A percentile compares a stretch with the other conserved stretches of the same genome.
Conservation (phyloP, 2,329 filamentous ascomycete species). For the Pestalotiopsis sp. region DNA sequence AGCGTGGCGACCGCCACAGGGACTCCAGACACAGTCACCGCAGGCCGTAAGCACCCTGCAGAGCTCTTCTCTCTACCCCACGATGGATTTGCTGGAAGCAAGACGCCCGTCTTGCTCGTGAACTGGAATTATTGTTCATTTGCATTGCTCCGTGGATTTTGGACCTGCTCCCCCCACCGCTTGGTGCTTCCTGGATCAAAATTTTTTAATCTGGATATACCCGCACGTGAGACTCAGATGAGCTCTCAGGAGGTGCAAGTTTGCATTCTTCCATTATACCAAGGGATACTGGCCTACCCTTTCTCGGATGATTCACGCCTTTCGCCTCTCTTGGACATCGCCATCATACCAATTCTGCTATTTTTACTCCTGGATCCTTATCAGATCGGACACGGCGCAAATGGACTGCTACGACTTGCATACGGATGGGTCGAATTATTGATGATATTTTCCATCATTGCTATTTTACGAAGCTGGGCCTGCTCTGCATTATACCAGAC, state of each 20-base stretch:
- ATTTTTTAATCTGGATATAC: slow-evolving; percentile 30
- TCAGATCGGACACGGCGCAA: slow-evolving; percentile 36
- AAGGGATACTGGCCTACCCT: slow-evolving; percentile 14
- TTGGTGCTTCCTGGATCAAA: slow-evolving; percentile 27
- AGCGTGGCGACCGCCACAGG: slow-evolving; percentile 31
- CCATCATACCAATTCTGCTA: slow-evolving; percentile 12
- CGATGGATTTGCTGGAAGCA: slow-evolving; percentile 14
- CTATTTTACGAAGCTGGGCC: slow-evolving; percentile 25
- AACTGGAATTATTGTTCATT: slow-evolving; percentile 31
- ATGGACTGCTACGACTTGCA: slow-evolving; percentile 32
- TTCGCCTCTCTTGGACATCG: slow-evolving; percentile 20
- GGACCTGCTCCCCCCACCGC: slow-evolving; percentile 24
- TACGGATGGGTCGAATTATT: slow-evolving; percentile 32
- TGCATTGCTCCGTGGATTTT: slow-evolving; percentile 30
- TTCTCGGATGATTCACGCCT: slow-evolving; percentile 12
- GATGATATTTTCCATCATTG: slow-evolving; percentile 30
- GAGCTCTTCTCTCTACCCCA: slow-evolving; percentile 12
- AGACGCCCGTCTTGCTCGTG: slow-evolving; percentile 27
- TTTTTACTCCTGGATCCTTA: slow-evolving; percentile 24
- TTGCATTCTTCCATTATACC: slow-evolving; percentile 32
- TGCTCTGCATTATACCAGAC: slow-evolving; percentile 30
- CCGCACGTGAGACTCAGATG: slow-evolving; percentile 31
- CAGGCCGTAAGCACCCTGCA: slow-evolving; percentile 26
- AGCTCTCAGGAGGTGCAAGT: slow-evolving; percentile 35
- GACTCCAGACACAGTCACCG: slow-evolving; percentile 33